Evolutionary conservation across 2,329 filamentous ascomycete species (phyloP).

Genomic region (Raffaelea ambrosiae): DNA sequence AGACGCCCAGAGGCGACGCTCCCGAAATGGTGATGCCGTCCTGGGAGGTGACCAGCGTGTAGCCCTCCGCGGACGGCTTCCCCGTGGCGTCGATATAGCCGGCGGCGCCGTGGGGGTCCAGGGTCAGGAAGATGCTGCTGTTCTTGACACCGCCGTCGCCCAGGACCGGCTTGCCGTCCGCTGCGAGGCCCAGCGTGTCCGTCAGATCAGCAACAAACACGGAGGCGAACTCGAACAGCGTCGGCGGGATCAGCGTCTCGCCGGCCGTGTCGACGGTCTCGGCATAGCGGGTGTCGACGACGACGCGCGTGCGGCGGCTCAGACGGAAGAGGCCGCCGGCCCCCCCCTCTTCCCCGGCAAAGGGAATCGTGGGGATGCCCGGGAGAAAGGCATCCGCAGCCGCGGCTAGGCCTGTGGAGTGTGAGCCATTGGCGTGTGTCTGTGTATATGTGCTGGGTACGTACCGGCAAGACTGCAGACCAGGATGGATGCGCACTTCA

Average conservation of each 20-base stretch:
- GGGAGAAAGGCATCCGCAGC: neutral
- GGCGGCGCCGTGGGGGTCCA: constrained; percentile 28
- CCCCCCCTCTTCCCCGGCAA: neutral
- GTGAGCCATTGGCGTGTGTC: too few species aligned
- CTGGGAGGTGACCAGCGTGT: constrained; percentile 31
- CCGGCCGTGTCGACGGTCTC: constrained; percentile 32
- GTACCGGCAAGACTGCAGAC: too few species aligned
- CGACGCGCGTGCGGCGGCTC: constrained; percentile 25
- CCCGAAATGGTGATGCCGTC: constrained; percentile 37
- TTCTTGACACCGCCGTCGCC: constrained; percentile 19
- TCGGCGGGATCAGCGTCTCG: constrained; percentile 43
- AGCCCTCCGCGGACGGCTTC: constrained; percentile 38
- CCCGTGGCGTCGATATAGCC: constrained; percentile 37
- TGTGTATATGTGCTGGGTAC: too few species aligned
- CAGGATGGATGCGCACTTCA: too few species aligned
- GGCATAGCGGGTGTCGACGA: constrained; percentile 34
- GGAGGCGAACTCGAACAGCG: constrained; percentile 34
- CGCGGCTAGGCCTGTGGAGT: too few species aligned
- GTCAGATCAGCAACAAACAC: constrained; percentile 32
- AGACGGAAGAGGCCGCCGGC: constrained; percentile 13
- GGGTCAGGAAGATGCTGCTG: constrained; percentile 34
- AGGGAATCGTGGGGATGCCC: constrained; percentile 8
- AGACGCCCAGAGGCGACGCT: constrained; percentile 45
- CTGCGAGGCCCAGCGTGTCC: neutral
- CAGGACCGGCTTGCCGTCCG: too few species aligned